Evolutionary conservation across 768 basidiomycete species (phyloP), one percentile per base, ranked within the genome.

Genomic region (Panellus pusillus): DNA sequence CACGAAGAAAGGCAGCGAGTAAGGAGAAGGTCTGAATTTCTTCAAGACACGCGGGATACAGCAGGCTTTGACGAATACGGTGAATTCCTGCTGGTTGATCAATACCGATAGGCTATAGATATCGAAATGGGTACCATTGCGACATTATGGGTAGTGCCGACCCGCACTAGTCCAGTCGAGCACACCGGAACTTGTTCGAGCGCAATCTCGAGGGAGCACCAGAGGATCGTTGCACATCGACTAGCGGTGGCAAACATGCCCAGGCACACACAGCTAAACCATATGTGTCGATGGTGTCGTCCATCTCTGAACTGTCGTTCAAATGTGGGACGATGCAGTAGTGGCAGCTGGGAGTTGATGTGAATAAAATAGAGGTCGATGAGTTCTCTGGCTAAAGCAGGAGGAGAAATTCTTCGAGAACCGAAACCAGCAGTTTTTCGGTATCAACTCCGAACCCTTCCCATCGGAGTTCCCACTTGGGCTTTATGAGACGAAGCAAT

Each of bases 291-390:
- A 27, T 77, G 72, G 59, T 88, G 79, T 20, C 86, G 63, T 8
- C 72, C 72, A 2, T 80, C 76, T 29, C 64, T 70, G 73, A 83
- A 85, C 42, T 86, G 81, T 14, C 75, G 75, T 35, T 82, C 72
- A 62, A 94, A 93, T 0, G 85, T 83, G 6, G 82, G 82, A 18
- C 77, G 78, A 63, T 93, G 89, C 27, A 94, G 72, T 17, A 93
- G 68, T 8, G 90, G 89, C 50, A 83, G 74, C 32, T 80, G 72
- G 27, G 66, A 62, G 62, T 92, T 88, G 45, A 77, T 67, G 54
- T 84, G 74, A 2, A 69, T 59, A 61, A 96, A 96, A 65, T 83
- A 93, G 27, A 86, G 71, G 36, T 81, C 71, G 58, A 94, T 80
- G 28, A 97, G 75, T 15, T 60, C 65, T 27, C 68, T 63, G 8